Percentiles rank a stretch among this genome's conserved stretches.
Conservation (phyloP, 2,329 filamentous ascomycete species). For the Colletotrichum sp. region DNA sequence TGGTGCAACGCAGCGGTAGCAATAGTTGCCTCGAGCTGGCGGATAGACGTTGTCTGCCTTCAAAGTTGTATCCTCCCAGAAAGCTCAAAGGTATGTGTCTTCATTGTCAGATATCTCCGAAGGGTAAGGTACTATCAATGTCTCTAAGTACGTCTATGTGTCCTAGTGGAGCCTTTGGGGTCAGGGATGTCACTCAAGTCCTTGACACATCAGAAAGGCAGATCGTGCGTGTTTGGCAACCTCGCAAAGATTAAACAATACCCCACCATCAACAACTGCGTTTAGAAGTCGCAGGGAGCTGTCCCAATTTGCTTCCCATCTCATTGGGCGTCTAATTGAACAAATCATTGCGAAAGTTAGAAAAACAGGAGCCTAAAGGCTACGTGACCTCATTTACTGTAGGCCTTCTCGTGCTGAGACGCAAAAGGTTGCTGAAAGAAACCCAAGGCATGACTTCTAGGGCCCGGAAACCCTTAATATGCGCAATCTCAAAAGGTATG, state of each 20-base stretch:
- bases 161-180: neutral
- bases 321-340: neutral
- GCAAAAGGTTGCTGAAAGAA: neutral
- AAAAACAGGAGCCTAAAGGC: neutral
- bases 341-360: neutral
- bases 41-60: neutral
- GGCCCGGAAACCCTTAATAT: neutral
- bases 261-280: neutral
- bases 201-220: neutral
- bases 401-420: neutral
- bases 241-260: neutral
- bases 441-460: neutral
- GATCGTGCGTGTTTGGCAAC: neutral
- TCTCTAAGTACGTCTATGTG: neutral
- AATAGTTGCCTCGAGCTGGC: neutral
- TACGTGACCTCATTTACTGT: neutral
- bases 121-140: neutral
- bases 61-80: neutral
- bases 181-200: neutral
- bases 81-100: neutral
- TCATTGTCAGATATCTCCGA: neutral
- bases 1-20: neutral
- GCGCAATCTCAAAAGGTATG: neutral
- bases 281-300: neutral
- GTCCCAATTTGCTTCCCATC: neutral